A percentile compares a stretch with the other conserved stretches of the same genome.
These are phyloP conservation scores for Aspergillus quadrilineatus DNA, from an alignment of 2,329 filamentous ascomycete species.

Conservation along the genomic window DNA sequence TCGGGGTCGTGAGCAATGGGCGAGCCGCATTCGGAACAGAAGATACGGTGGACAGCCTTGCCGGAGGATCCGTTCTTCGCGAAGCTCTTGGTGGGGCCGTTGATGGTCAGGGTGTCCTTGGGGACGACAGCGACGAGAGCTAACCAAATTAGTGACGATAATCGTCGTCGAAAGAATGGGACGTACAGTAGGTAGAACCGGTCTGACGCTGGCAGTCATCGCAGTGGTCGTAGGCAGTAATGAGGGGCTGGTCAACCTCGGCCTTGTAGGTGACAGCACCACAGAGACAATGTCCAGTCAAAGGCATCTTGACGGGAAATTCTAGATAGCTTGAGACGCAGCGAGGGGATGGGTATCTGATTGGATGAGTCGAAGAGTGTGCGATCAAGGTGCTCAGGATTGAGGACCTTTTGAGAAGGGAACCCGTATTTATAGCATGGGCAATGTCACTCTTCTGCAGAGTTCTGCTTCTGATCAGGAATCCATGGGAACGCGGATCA, in stretches of 20 bases:
- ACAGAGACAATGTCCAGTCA: conserved; percentile 70
- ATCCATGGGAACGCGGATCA: not conserved
- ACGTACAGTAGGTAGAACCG: conserved; percentile 63
- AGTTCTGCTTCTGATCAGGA: not conserved
- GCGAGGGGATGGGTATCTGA: not conserved
- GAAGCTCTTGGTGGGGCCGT: conserved; percentile 65
- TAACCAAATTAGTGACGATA: conserved; percentile 28
- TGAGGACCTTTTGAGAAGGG: conserved; percentile 25
- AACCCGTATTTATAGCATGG: conserved; percentile 24
- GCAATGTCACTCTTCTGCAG: not conserved
- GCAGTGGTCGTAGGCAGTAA: conserved; percentile 67
- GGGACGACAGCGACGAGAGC: conserved; percentile 64
- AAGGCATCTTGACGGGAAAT: conserved; percentile 54
- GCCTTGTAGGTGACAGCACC: conserved; percentile 69
- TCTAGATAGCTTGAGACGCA: not conserved
- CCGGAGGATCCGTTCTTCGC: conserved; percentile 61
- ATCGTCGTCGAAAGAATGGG: not conserved
- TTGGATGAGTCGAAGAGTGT: conserved; percentile 49
- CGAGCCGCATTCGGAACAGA: conserved; percentile 68
- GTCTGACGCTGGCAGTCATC: conserved; percentile 71
- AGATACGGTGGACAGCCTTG: conserved; percentile 64
- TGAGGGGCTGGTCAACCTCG: conserved; percentile 41
- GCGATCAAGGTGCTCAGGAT: conserved; percentile 29
- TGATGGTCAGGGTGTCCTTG: conserved; percentile 64
- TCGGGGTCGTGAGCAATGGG: conserved; percentile 70